Evolutionary conservation across 106 monocot species (phyloP).

Genomic region (Ottelia alismoides): DNA sequence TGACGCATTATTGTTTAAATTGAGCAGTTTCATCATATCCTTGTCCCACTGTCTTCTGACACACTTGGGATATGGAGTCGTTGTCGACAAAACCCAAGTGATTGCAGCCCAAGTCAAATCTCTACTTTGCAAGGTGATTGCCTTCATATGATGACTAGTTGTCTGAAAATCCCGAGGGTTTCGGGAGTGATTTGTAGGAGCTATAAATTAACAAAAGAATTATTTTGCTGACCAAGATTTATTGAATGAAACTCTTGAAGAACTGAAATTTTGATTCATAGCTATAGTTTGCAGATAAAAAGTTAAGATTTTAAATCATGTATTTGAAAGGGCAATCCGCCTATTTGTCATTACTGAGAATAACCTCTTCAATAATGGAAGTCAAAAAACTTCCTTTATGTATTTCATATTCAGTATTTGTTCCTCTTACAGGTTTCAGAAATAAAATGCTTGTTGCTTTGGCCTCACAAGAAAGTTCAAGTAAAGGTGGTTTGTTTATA

Average conservation of each 20-base stretch:
- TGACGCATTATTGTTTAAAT: neutral
- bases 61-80: constrained; percentile 34
- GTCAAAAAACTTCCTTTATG: neutral
- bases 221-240: too few species aligned
- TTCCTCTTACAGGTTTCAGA: constrained; percentile 35
- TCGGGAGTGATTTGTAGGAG: too few species aligned
- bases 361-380: neutral
- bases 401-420: neutral
- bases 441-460: constrained; percentile 45
- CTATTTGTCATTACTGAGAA: too few species aligned
- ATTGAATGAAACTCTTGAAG: too few species aligned
- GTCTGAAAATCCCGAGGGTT: neutral
- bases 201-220: too few species aligned
- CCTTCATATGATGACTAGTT: neutral
- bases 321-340: too few species aligned
- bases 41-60: constrained; percentile 78
- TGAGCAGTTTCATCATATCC: constrained; percentile 78
- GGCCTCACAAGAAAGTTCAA: constrained; percentile 7
- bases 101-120: constrained; percentile 41
- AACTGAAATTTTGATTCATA: neutral
- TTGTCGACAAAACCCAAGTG: constrained; percentile 44
- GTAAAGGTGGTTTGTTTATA: constrained; percentile 52
- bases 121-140: constrained; percentile 53
- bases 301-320: too few species aligned
- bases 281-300: neutral